A percentile compares a stretch with the other conserved stretches of the same genome.
These are phyloP conservation scores for Punctularia strigosozonata DNA, from an alignment of 768 basidiomycete genomes.

Conservation along the genomic window DNA sequence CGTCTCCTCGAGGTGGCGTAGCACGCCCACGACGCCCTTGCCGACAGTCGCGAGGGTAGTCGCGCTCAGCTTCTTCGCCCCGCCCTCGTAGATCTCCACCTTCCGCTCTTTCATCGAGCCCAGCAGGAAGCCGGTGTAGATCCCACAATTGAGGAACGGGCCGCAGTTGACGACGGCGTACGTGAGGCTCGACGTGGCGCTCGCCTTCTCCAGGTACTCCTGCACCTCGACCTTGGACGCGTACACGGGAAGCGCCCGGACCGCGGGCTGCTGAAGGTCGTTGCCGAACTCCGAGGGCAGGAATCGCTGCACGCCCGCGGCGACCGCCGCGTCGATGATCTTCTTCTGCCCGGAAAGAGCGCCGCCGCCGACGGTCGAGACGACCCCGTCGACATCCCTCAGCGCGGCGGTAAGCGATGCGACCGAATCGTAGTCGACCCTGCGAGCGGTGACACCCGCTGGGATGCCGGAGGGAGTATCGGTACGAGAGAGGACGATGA, in stretches of 20 bases:
- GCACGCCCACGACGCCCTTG: too few species aligned
- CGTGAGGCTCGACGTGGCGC: too few species aligned
- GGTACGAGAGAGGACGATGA: not conserved
- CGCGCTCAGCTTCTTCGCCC: too few species aligned
- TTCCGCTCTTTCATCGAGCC: too few species aligned
- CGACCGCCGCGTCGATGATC: slow-evolving; percentile 18
- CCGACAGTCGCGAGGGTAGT: too few species aligned
- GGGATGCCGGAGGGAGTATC: not conserved
- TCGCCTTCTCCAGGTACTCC: slow-evolving; percentile 6
- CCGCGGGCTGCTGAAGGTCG: slow-evolving; percentile 3
- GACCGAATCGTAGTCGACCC: slow-evolving; percentile 1
- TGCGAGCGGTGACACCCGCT: not conserved
- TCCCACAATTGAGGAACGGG: too few species aligned
- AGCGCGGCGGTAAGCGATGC: slow-evolving; percentile 9
- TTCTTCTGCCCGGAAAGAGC: slow-evolving; percentile 11
- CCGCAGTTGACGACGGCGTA: too few species aligned
- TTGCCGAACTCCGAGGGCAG: slow-evolving; percentile 19
- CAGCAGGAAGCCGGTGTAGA: too few species aligned
- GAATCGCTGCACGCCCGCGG: slow-evolving; percentile 16
- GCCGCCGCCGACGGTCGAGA: slow-evolving; percentile 16
- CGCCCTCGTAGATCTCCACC: too few species aligned
- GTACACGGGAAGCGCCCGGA: slow-evolving; percentile 1
- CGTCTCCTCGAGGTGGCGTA: too few species aligned
- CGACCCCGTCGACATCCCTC: slow-evolving; percentile 13
- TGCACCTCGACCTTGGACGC: slow-evolving; percentile 5